phyloP scores from a whole-genome alignment of 2,329 filamentous ascomycete genomes.

The Ascochyta koolunga region DNA sequence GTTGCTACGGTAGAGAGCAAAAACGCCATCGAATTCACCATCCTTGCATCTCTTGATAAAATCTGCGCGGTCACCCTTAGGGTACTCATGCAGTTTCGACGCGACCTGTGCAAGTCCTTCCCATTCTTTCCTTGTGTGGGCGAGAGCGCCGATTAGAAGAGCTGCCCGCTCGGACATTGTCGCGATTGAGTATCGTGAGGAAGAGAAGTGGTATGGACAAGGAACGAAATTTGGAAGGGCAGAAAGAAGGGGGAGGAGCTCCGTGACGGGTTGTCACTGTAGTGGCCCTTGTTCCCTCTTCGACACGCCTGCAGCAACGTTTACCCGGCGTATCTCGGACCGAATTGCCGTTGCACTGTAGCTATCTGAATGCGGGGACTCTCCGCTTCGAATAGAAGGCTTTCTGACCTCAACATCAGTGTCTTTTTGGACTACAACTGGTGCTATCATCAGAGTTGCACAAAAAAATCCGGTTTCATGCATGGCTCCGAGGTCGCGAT shows the following conservation, averaged over 20 bases:
- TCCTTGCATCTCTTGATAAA: constrained; percentile 62
- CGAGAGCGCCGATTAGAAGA: constrained; percentile 54
- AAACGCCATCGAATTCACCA: constrained; percentile 62
- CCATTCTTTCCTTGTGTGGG: constrained; percentile 56
- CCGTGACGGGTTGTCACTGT: constrained; percentile 5
- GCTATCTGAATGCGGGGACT: neutral
- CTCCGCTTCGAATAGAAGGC: neutral
- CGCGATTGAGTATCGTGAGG: neutral
- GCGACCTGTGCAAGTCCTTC: constrained; percentile 44
- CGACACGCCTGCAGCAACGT: constrained; percentile 14
- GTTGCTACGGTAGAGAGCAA: constrained; percentile 65
- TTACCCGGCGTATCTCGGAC: constrained; percentile 30
- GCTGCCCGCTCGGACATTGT: constrained; percentile 46
- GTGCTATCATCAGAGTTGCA: neutral
- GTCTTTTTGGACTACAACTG: neutral
- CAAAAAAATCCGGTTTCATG: neutral
- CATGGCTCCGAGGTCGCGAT: neutral
- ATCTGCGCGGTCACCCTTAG: constrained; percentile 58
- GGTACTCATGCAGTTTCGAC: constrained; percentile 57
- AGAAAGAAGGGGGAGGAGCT: neutral
- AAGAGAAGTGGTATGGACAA: neutral
- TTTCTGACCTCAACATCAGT: too few relatives aligned
- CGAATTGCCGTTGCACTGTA: constrained; percentile 15
- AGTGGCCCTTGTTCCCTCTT: constrained; percentile 28
- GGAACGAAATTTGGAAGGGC: neutral